These are phyloP conservation scores for Apiotrichum brassicae DNA, from an alignment of 1,284 basidiomycete species.

Conservation along the genomic window DNA sequence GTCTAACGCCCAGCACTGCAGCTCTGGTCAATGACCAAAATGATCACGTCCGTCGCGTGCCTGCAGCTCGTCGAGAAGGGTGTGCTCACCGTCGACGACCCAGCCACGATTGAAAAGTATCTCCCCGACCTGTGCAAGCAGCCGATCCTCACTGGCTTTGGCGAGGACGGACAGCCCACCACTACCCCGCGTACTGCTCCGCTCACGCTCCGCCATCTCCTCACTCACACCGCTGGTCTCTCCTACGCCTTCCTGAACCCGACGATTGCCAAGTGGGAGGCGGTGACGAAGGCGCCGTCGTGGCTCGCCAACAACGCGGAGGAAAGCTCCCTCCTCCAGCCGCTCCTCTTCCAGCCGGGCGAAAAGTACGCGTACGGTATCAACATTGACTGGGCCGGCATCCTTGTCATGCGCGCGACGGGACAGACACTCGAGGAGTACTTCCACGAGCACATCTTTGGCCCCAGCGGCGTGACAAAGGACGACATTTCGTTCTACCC, in stretches of 20 bases:
- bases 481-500: conserved; percentile 30
- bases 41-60: conserved; percentile 35
- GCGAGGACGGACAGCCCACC: conserved; percentile 21
- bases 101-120: conserved; percentile 20
- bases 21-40: conserved; percentile 34
- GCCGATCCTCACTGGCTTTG: conserved; percentile 13
- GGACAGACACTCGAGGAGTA: conserved; percentile 32
- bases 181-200: conserved; percentile 21
- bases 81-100: conserved; percentile 28
- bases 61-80: conserved; percentile 39
- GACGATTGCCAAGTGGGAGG: background rate
- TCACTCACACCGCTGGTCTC: conserved; percentile 28
- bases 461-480: conserved; percentile 24
- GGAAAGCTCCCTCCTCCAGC: conserved; percentile 13
- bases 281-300: background rate
- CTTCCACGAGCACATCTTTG: conserved; percentile 35
- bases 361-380: conserved; percentile 25
- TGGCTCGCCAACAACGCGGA: conserved; percentile 4
- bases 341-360: conserved; percentile 34
- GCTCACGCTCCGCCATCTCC: conserved; percentile 33
- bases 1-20: conserved; percentile 10
- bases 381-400: conserved; percentile 40
- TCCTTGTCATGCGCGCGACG: conserved; percentile 30
- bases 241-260: conserved; percentile 3
- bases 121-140: conserved; percentile 30